Evolutionary conservation across 2,329 filamentous ascomycete species (phyloP).

Genomic region (Penicillium sp.): DNA sequence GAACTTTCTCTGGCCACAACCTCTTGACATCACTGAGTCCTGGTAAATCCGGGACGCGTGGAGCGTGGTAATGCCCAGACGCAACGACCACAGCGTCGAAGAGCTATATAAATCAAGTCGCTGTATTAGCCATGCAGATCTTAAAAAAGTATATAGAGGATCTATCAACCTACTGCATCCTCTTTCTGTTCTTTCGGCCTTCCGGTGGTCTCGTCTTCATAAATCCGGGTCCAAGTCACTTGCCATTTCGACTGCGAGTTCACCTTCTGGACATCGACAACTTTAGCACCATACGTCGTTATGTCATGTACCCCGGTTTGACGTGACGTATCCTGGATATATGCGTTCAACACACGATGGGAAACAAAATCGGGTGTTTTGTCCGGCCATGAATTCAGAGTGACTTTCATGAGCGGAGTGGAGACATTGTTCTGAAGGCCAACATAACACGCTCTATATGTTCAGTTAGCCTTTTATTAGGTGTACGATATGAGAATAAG

Average conservation of each 20-base stretch:
- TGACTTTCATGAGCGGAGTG: conserved; percentile 49
- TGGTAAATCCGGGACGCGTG: conserved; percentile 47
- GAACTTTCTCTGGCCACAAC: conserved; percentile 42
- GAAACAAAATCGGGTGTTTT: conserved; percentile 58
- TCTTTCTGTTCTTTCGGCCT: background rate
- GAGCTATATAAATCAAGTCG: background rate
- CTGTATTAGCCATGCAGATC: background rate
- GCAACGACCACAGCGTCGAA: conserved; percentile 54
- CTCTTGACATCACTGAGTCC: conserved; percentile 47
- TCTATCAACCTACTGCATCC: background rate
- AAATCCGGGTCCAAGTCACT: conserved; percentile 41
- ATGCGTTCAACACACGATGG: conserved; percentile 55
- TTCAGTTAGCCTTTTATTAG: background rate
- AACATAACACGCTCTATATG: conserved; percentile 48
- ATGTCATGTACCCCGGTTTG: conserved; percentile 48
- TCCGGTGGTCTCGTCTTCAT: conserved; percentile 29
- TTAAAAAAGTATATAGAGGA: background rate
- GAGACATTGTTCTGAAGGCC: conserved; percentile 53
- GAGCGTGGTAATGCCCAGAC: conserved; percentile 53
- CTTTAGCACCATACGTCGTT: conserved; percentile 58
- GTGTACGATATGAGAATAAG: background rate
- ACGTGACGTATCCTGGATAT: conserved; percentile 57
- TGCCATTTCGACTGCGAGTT: conserved; percentile 45
- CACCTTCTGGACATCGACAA: conserved; percentile 50
- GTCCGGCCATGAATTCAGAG: conserved; percentile 53